Percentiles rank a stretch among this genome's conserved stretches.
Evolutionary conservation across 2,329 filamentous ascomycete genomes (phyloP).

Genomic region (Colletotrichum gloeosporioides): DNA sequence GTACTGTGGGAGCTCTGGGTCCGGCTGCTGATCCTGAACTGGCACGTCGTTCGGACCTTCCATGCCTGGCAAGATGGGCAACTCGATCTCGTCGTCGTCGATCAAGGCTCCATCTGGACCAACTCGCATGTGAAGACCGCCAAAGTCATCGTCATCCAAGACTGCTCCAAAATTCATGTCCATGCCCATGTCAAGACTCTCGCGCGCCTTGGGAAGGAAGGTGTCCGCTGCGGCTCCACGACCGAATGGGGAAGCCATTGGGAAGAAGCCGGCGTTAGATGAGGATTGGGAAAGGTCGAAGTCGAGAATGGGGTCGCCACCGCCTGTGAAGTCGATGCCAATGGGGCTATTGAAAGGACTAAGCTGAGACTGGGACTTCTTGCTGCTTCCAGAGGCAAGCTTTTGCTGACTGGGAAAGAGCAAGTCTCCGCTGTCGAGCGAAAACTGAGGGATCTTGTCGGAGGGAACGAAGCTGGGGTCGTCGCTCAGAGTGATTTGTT

Average conservation of each 20-base stretch:
- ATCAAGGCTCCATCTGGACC: constrained; percentile 57
- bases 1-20: neutral
- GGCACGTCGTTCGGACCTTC: constrained; percentile 10
- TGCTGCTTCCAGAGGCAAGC: constrained; percentile 28
- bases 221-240: constrained; percentile 26
- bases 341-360: constrained; percentile 38
- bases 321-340: constrained; percentile 6
- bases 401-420: constrained; percentile 37
- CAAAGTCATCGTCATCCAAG: constrained; percentile 37
- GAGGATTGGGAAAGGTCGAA: constrained; percentile 34
- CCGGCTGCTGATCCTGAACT: constrained; percentile 18
- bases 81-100: constrained; percentile 46
- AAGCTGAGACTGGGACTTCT: constrained; percentile 46
- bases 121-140: constrained; percentile 53
- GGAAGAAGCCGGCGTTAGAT: constrained; percentile 31
- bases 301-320: neutral
- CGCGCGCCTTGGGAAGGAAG: neutral
- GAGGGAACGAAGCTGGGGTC: constrained; percentile 82
- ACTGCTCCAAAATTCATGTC: constrained; percentile 33
- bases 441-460: constrained; percentile 63
- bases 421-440: constrained; percentile 44
- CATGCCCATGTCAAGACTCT: neutral
- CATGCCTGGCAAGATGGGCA: constrained; percentile 43
- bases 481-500: constrained; percentile 79
- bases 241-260: constrained; percentile 38